Percentiles rank a stretch among this genome's conserved stretches.
These are phyloP conservation scores for Collybia mongolica DNA, from an alignment of 768 basidiomycete species.

Conservation along the genomic window DNA sequence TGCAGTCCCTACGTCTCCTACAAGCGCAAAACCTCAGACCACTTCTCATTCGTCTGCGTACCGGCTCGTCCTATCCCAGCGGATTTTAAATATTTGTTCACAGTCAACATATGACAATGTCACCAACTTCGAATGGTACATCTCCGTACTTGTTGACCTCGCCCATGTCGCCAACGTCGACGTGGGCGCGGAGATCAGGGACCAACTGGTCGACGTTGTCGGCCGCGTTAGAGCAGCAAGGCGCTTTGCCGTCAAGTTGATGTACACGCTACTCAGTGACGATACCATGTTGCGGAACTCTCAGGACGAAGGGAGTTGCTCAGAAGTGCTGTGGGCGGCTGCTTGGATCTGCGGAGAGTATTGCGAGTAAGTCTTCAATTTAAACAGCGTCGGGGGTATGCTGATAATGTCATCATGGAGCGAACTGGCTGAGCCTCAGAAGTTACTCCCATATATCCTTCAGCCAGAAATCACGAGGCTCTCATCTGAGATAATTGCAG, in stretches of 20 bases:
- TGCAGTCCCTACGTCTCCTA: slow-evolving; percentile 30
- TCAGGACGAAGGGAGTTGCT: slow-evolving; percentile 69
- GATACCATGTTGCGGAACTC: slow-evolving; percentile 70
- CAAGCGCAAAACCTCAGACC: slow-evolving; percentile 28
- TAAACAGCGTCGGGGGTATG: not conserved
- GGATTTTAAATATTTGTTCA: slow-evolving; percentile 85
- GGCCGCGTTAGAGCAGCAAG: slow-evolving; percentile 77
- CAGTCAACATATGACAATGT: slow-evolving; percentile 84
- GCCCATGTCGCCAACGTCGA: slow-evolving; percentile 83
- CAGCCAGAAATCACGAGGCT: slow-evolving; percentile 57
- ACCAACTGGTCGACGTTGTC: slow-evolving; percentile 85
- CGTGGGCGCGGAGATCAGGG: slow-evolving; percentile 73
- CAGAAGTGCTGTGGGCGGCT: slow-evolving; percentile 89
- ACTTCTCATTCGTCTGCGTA: slow-evolving; percentile 78
- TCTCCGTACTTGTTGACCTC: slow-evolving; percentile 91
- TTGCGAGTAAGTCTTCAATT: slow-evolving; percentile 60
- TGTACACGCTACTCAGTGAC: slow-evolving; percentile 80
- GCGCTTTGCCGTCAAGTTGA: slow-evolving; percentile 78
- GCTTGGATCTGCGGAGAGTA: slow-evolving; percentile 98
- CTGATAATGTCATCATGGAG: slow-evolving; percentile 34
- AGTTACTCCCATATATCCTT: slow-evolving; percentile 68
- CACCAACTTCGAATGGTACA: slow-evolving; percentile 95
- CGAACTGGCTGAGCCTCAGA: slow-evolving; percentile 76
- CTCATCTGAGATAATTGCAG: slow-evolving; percentile 63
- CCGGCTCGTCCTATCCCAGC: slow-evolving; percentile 76